A percentile compares a stretch with the other conserved stretches of the same genome.
Conservation (phyloP, 2,329 filamentous ascomycete species). For the Parastagonospora avenae region DNA sequence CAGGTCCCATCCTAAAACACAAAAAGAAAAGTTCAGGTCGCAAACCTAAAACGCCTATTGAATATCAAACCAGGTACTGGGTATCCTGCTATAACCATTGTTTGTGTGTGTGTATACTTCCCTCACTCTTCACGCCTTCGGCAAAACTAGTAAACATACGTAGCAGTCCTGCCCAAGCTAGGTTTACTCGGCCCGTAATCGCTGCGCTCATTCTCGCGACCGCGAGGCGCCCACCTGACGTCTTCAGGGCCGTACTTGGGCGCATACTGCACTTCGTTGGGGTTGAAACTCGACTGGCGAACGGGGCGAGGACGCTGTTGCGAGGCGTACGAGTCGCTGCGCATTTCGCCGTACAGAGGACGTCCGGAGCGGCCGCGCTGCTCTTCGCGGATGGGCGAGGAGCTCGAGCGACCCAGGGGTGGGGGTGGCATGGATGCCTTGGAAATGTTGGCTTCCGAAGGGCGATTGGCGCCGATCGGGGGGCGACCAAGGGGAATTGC, state of each 20-base stretch:
- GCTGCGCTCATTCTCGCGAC: slow-evolving; percentile 24
- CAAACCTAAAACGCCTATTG: background rate
- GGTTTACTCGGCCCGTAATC: slow-evolving; percentile 32
- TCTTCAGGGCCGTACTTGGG: slow-evolving; percentile 44
- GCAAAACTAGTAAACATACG: slow-evolving; percentile 34
- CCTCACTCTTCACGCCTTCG: too few species aligned
- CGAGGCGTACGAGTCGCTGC: slow-evolving; percentile 5
- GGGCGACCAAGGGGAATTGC: slow-evolving; percentile 31
- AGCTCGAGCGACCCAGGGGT: slow-evolving; percentile 27
- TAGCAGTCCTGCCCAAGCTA: slow-evolving; percentile 27
- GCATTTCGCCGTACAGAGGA: slow-evolving; percentile 34
- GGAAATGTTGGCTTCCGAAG: slow-evolving; percentile 21
- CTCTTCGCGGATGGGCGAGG: slow-evolving; percentile 30
- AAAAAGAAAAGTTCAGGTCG: background rate
- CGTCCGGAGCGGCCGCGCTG: slow-evolving; percentile 27
- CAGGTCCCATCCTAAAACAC: background rate
- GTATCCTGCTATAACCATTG: slow-evolving; percentile 10
- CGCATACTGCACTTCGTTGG: slow-evolving; percentile 38
- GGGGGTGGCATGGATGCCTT: slow-evolving; percentile 16
- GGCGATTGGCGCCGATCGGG: slow-evolving; percentile 41
- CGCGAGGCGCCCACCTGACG: slow-evolving; percentile 37
- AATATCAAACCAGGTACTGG: slow-evolving; percentile 4
- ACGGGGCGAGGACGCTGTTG: slow-evolving; percentile 12
- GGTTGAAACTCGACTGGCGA: slow-evolving; percentile 37
- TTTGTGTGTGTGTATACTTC: background rate